Conservation (phyloP, 2,329 filamentous ascomycete genomes). For the Penicillium sp. region DNA sequence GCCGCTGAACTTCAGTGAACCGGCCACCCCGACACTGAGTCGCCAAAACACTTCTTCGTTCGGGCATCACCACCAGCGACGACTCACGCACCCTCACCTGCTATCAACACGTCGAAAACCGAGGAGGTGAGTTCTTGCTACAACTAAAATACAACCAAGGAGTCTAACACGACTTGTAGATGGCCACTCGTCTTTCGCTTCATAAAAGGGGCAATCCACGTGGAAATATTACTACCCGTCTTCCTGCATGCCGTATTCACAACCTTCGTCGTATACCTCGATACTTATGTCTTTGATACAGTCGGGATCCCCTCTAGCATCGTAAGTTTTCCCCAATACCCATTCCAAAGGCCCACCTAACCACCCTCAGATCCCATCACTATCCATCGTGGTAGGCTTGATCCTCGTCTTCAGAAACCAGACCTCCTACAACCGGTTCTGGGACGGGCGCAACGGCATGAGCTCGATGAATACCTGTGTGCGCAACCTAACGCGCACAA, state of each 20-base stretch:
- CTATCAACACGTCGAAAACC: slow-evolving; percentile 31
- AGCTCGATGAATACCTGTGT: slow-evolving; percentile 54
- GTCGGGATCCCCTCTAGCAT: slow-evolving; percentile 56
- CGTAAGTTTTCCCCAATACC: slow-evolving; percentile 31
- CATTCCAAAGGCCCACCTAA: background rate
- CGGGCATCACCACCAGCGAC: slow-evolving; percentile 17
- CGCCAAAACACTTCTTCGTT: slow-evolving; percentile 27
- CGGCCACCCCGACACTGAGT: slow-evolving; percentile 29
- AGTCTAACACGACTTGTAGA: slow-evolving; percentile 32
- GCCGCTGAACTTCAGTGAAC: slow-evolving; percentile 29
- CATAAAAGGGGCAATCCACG: slow-evolving; percentile 60
- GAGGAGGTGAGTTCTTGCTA: slow-evolving; percentile 19
- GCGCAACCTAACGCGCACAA: slow-evolving; percentile 55
- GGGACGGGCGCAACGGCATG: slow-evolving; percentile 56
- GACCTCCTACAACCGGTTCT: slow-evolving; percentile 61
- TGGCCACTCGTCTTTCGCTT: slow-evolving; percentile 61
- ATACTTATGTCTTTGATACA: slow-evolving; percentile 47
- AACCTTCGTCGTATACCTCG: slow-evolving; percentile 54
- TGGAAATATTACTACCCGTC: slow-evolving; percentile 54
- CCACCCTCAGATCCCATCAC: slow-evolving; percentile 49
- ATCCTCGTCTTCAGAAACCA: slow-evolving; percentile 65
- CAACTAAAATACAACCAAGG: background rate
- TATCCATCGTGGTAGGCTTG: slow-evolving; percentile 61
- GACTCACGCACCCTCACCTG: slow-evolving; percentile 30
- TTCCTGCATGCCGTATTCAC: slow-evolving; percentile 55